Evolutionary conservation across 2,329 filamentous ascomycete species (phyloP).

Genomic region (Ilyonectria robusta): DNA sequence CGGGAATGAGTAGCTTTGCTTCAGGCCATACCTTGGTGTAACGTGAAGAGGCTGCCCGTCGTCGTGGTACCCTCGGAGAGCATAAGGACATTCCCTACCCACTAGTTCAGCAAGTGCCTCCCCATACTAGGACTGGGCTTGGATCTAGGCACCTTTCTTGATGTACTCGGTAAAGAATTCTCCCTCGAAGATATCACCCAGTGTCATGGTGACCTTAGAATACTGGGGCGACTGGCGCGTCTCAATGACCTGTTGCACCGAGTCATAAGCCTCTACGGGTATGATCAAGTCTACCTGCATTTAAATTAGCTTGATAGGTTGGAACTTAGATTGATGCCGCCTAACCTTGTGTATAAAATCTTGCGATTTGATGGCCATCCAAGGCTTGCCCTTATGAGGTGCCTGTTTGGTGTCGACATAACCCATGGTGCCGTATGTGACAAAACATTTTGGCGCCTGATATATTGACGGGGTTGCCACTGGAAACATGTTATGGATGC

Average conservation of each 20-base stretch:
- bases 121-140: neutral
- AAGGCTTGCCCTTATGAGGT: slow-evolving; percentile 82
- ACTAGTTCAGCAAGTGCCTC: neutral
- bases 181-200: slow-evolving; percentile 79
- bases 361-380: slow-evolving; percentile 75
- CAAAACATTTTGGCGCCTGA: slow-evolving; percentile 78
- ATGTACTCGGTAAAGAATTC: slow-evolving; percentile 89
- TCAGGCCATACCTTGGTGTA: slow-evolving; percentile 73
- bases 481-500: slow-evolving; percentile 59
- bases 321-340: neutral
- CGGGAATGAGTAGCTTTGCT: neutral
- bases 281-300: slow-evolving; percentile 78
- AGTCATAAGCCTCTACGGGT: slow-evolving; percentile 72
- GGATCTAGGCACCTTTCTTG: slow-evolving; percentile 73
- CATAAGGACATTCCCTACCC: slow-evolving; percentile 82
- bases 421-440: slow-evolving; percentile 77
- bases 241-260: slow-evolving; percentile 66
- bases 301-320: neutral
- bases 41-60: slow-evolving; percentile 79
- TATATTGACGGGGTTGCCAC: slow-evolving; percentile 63
- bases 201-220: slow-evolving; percentile 78
- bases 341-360: slow-evolving; percentile 77
- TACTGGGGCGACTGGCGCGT: slow-evolving; percentile 63
- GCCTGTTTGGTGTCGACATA: slow-evolving; percentile 80
- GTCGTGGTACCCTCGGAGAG: slow-evolving; percentile 82